Percentiles rank a stretch among this genome's conserved stretches.
Conservation (phyloP, 2,329 filamentous ascomycete genomes). For the Penicillium nordicum region DNA sequence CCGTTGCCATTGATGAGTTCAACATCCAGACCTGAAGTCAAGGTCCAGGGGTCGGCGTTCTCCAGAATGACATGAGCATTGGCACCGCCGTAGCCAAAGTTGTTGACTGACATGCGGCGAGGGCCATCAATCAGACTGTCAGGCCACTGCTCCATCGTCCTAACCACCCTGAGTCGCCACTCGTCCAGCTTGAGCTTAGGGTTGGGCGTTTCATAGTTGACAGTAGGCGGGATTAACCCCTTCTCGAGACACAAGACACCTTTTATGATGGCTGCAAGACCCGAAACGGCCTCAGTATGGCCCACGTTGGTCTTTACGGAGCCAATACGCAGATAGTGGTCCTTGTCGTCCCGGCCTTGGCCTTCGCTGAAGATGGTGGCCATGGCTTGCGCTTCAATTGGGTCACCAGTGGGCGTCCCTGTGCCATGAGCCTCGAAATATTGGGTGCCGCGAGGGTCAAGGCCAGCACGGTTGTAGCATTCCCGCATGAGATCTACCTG, state of each 20-base stretch:
- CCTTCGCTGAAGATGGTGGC: background rate
- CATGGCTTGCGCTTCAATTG: background rate
- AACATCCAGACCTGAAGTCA: no score
- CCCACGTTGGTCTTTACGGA: background rate
- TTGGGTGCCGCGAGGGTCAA: background rate
- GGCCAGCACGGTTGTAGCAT: slow-evolving; percentile 17
- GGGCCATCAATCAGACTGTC: background rate
- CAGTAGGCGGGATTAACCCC: background rate
- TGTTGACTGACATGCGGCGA: background rate
- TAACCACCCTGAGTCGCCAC: background rate
- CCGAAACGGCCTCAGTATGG: background rate
- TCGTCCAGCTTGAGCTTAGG: background rate
- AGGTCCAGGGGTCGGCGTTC: background rate
- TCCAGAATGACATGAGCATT: background rate
- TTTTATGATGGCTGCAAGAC: background rate
- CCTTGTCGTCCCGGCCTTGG: no score
- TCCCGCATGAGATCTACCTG: slow-evolving; percentile 33
- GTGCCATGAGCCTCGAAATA: slow-evolving; percentile 13
- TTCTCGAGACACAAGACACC: background rate
- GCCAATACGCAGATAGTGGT: background rate
- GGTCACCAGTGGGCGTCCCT: background rate
- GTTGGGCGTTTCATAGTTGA: background rate
- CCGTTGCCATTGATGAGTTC: no score
- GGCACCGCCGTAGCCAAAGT: background rate
- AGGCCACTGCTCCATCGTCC: background rate